These are phyloP conservation scores for Camellia lanceoleosa DNA, from an alignment of 148 eudicot genomes.

Conservation along the genomic window DNA sequence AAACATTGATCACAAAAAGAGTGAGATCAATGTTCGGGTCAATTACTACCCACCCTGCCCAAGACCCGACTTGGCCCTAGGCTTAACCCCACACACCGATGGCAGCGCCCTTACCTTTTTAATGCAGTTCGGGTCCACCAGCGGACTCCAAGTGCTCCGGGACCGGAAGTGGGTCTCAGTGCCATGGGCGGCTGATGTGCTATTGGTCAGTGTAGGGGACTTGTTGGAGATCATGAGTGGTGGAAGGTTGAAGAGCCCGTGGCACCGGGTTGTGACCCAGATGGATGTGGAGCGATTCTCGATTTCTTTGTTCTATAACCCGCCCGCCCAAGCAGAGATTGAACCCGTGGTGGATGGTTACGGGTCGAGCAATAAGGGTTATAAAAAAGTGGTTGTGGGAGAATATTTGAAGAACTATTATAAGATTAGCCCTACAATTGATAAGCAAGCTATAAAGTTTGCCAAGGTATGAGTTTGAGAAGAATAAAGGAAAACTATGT, in stretches of 20 bases:
- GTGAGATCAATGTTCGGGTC: constrained; percentile 26
- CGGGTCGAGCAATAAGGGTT: background rate
- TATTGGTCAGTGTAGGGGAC: constrained; percentile 27
- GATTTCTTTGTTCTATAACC: constrained; percentile 27
- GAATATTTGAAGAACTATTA: constrained; percentile 24
- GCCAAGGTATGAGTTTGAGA: constrained; percentile 10
- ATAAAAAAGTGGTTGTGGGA: constrained; percentile 26
- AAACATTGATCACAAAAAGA: constrained; percentile 18
- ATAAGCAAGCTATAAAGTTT: constrained; percentile 20
- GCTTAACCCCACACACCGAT: constrained; percentile 27
- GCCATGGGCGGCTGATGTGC: constrained; percentile 10
- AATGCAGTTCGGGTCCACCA: constrained; percentile 14
- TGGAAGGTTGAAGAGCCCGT: constrained; percentile 24
- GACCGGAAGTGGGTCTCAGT: constrained; percentile 15
- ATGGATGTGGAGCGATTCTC: constrained; percentile 14
- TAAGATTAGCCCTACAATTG: constrained; percentile 8
- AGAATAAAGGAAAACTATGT: too few species aligned
- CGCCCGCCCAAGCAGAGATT: constrained; percentile 19
- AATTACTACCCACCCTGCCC: constrained; percentile 32
- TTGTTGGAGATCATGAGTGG: constrained; percentile 36
- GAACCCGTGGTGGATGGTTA: constrained; percentile 18
- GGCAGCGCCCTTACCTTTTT: constrained; percentile 22
- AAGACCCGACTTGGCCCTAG: constrained; percentile 24
- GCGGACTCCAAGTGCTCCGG: constrained; percentile 24
- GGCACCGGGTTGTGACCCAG: constrained; percentile 21